Base-by-base conservation (phyloP, 2,329 filamentous ascomycete genomes). In the Penicillium crustosum region DNA sequence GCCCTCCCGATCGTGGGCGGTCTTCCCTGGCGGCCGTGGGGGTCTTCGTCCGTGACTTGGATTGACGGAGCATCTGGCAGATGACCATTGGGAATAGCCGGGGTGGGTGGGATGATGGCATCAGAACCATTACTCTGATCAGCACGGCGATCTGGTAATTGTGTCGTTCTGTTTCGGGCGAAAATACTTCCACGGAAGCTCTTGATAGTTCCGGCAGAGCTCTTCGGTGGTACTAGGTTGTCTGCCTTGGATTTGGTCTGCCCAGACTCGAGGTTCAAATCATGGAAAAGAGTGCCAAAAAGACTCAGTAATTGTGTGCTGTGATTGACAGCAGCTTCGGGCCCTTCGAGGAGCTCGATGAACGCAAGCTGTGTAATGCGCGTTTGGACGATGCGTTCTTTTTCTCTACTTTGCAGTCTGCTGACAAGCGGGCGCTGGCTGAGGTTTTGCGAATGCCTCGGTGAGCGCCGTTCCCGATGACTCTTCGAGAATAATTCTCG, bases 311-410 rank as follows among this genome's bases (percentile, higher is more conserved):
- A 81, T 73, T 97, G 92, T 63, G 91, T 86, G 70, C 90, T 93
- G 59, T 89, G 88, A 70, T 96, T 96, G 50, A 97, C 90, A 19
- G 94, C 93, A 56, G 88, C 85, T 57, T 91, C 88, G 0, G 92
- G 86, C 1, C 92, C 92, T 70, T 97, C 92, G 4, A 91, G 78
- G 17, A 94, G 78, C 74, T 97, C 93, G 4, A 94, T 76, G 21
- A 99, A 82, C 4, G 89, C 84, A 59, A 99, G 80, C 69, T 97
- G 93, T 12, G 93, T 97, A 85, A 97, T 96, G 74, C 96, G 96
- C 60, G 97, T 87, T 73, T 97, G 90, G n/a, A 99, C 77, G 42
- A 99, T 88, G 49, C 86, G 85, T 73, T 93, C 90, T 70, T 92
- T 95, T 70, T 97, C 93, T 27, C 86, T 85, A 57, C 87, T 85